These are phyloP conservation scores for Naganishia albida DNA, from an alignment of 1,284 basidiomycete species.

Conservation along the genomic window DNA sequence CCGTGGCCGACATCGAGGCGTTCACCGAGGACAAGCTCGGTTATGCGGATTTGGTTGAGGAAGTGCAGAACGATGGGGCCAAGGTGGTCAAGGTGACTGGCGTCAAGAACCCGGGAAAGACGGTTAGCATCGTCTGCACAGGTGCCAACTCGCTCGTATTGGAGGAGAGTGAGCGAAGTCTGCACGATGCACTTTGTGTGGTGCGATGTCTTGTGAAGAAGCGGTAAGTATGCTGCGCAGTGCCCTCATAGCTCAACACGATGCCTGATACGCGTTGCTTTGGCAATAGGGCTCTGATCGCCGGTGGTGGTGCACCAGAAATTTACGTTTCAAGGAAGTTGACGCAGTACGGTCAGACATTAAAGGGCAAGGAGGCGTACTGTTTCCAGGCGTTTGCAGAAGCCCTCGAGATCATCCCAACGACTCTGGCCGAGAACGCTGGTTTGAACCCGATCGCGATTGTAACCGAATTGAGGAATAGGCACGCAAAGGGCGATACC, in stretches of 20 bases:
- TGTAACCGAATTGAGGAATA: constrained; percentile 95
- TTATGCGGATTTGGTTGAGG: constrained; percentile 93
- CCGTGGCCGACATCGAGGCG: constrained; percentile 94
- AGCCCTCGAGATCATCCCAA: constrained; percentile 96
- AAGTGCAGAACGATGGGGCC: constrained; percentile 78
- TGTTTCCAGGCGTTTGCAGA: constrained; percentile 99
- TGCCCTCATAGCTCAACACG: not conserved
- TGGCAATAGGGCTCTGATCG: constrained; percentile 77
- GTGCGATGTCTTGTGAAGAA: constrained; percentile 99
- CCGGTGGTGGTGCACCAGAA: constrained; percentile 96
- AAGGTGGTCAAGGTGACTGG: constrained; percentile 95
- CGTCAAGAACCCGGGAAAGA: constrained; percentile 91
- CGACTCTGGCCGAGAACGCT: constrained; percentile 96
- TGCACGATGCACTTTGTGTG: constrained; percentile 98
- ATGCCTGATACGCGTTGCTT: constrained; percentile 23
- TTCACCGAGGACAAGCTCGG: constrained; percentile 99
- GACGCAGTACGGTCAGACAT: constrained; percentile 86
- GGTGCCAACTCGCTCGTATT: constrained; percentile 91
- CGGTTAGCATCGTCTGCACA: constrained; percentile 93
- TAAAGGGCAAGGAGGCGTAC: constrained; percentile 98
- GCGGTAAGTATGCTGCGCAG: constrained; percentile 61
- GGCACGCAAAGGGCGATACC: constrained; percentile 90
- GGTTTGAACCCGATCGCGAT: constrained; percentile 97
- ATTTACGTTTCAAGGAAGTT: constrained; percentile 95
- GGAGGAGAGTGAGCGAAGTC: constrained; percentile 94